Evolutionary conservation across 2,329 filamentous ascomycete genomes (phyloP).

Genomic region (Verticillium nonalfalfae): DNA sequence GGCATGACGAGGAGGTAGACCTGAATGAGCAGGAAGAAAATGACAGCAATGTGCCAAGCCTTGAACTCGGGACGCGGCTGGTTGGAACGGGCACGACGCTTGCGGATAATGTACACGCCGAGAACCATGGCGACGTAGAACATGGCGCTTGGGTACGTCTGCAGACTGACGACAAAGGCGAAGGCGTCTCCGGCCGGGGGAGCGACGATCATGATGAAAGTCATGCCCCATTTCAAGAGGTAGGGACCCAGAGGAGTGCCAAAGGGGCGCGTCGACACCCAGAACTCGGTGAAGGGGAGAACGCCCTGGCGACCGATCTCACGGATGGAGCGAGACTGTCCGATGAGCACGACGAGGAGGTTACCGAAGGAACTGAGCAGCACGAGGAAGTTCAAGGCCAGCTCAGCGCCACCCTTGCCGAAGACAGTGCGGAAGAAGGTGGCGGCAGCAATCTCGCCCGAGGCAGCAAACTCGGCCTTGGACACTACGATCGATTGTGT

Average conservation of each 20-base stretch:
- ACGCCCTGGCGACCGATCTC: constrained; percentile 58
- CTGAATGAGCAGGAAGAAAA: constrained; percentile 55
- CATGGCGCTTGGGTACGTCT: constrained; percentile 49
- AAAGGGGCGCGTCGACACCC: constrained; percentile 57
- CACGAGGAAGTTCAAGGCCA: constrained; percentile 51
- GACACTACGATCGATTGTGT: constrained; percentile 25
- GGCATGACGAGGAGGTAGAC: constrained; percentile 62
- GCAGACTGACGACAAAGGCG: constrained; percentile 54
- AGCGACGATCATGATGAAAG: constrained; percentile 52
- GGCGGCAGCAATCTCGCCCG: constrained; percentile 47
- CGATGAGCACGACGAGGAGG: constrained; percentile 47
- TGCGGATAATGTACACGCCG: constrained; percentile 53
- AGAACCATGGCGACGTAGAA: constrained; percentile 51
- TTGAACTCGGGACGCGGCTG: constrained; percentile 44
- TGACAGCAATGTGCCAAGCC: constrained; percentile 51
- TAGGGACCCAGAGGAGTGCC: constrained; percentile 57
- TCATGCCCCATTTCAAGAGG: constrained; percentile 49
- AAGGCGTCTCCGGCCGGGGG: constrained; percentile 60
- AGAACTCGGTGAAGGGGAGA: constrained; percentile 52
- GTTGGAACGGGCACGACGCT: constrained; percentile 42
- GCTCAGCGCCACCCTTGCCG: constrained; percentile 37
- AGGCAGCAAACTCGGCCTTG: constrained; percentile 44
- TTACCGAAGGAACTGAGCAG: constrained; percentile 54
- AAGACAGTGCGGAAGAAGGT: constrained; percentile 56
- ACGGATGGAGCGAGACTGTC: constrained; percentile 48